Conservation (phyloP, 1,284 basidiomycete species). For the Ceratobasidium sp. region DNA sequence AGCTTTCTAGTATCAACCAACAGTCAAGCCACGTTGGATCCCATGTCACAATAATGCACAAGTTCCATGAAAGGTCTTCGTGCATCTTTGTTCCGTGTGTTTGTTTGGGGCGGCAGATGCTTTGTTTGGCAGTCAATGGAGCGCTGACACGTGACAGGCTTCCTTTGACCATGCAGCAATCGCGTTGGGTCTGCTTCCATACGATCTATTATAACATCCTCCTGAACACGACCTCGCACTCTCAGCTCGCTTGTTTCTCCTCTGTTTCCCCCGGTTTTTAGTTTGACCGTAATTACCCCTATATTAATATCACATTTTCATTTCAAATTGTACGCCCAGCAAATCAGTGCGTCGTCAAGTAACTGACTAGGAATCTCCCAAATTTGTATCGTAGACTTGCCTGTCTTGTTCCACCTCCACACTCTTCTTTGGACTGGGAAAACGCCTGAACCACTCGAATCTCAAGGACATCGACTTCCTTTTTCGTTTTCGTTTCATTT, state of each 20-base stretch:
- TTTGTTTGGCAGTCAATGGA: conserved; percentile 26
- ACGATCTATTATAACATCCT: conserved; percentile 26
- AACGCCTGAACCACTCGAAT: neutral
- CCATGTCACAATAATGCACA: too few relatives aligned
- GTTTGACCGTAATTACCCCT: conserved; percentile 20
- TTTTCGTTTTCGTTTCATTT: conserved; percentile 28
- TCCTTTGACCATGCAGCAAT: conserved; percentile 40
- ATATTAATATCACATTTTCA: conserved; percentile 15
- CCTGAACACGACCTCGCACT: conserved; percentile 1
- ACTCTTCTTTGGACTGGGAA: neutral
- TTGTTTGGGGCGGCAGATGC: conserved; percentile 4
- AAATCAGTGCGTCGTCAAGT: conserved; percentile 28
- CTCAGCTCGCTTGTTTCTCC: conserved; percentile 11
- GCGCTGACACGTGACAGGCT: conserved; percentile 30
- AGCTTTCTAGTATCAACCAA: too few relatives aligned
- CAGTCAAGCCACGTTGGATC: too few relatives aligned
- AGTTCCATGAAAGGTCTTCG: too few relatives aligned
- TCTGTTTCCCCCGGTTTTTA: neutral
- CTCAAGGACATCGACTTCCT: conserved; percentile 13
- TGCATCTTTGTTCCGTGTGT: conserved; percentile 9
- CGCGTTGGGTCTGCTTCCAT: conserved; percentile 7
- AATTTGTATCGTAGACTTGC: conserved; percentile 1
- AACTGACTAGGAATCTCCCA: conserved; percentile 3
- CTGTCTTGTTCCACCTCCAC: neutral
- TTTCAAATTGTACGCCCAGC: conserved; percentile 37